These are phyloP conservation scores for Xerophyta viscosa DNA, from an alignment of 106 monocot species.

Conservation along the genomic window DNA sequence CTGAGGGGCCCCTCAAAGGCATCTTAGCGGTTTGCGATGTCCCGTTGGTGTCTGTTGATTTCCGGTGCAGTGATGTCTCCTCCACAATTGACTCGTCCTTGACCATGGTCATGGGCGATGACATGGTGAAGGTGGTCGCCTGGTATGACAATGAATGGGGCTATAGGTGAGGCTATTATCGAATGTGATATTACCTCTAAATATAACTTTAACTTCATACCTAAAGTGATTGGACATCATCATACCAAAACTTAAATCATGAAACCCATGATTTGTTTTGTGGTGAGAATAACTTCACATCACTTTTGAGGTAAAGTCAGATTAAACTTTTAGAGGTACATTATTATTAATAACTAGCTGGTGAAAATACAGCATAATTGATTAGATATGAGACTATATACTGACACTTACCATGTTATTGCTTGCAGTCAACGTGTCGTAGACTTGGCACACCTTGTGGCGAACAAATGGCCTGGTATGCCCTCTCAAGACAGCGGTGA, in stretches of 20 bases:
- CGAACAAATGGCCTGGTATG: constrained; percentile 73
- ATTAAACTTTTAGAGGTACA: too few species aligned
- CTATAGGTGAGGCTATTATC: constrained; percentile 57
- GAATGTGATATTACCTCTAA: neutral
- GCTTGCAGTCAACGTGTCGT: constrained; percentile 83
- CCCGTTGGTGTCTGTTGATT: constrained; percentile 89
- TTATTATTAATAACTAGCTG: too few species aligned
- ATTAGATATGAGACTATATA: too few species aligned
- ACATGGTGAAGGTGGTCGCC: constrained; percentile 98
- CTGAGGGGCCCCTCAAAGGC: constrained; percentile 72
- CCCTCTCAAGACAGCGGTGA: constrained; percentile 37
- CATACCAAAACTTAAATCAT: too few species aligned
- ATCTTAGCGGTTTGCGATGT: constrained; percentile 78
- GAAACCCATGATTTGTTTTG: too few species aligned
- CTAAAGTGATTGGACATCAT: too few species aligned
- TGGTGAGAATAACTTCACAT: too few species aligned
- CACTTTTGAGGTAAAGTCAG: too few species aligned
- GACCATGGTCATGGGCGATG: constrained; percentile 99
- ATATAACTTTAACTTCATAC: too few species aligned
- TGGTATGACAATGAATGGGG: constrained; percentile 99
- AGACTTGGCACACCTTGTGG: constrained; percentile 86
- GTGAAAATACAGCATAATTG: too few species aligned
- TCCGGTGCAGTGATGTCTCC: constrained; percentile 90
- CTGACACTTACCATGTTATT: too few species aligned
- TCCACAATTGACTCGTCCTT: constrained; percentile 89